Evolutionary conservation across 768 basidiomycete genomes (phyloP), one percentile per base, ranked within the genome.

Genomic region (Dictyophora rubrovolvata): DNA sequence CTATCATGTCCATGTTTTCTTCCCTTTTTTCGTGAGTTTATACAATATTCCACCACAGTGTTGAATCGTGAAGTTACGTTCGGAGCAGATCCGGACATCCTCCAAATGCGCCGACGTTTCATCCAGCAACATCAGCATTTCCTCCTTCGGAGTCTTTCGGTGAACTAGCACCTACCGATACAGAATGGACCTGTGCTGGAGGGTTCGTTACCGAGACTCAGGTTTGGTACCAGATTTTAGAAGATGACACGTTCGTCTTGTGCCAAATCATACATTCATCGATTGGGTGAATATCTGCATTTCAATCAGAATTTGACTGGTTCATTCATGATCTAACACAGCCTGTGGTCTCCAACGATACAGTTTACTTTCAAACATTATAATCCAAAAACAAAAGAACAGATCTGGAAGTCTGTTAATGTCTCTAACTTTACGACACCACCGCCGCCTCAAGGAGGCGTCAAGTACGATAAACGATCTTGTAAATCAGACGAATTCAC

Each of bases 151-250:
- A 89, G 64, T 71, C 86, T 51, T 84, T 82, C 62, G 91, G 90
- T n/a, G 80, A 84, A 64, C 83, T 95, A 58, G 81, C 82, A 63
- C 73, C 79, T 18, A 79, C 78, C 65, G 93, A 95, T 70, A 80
- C 81, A 34, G 85, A 89, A 68, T 95, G 92, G 93, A 68, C 81
- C 33, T 92, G 89, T 70, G 72, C 64, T 49, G 77, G 83, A 53
- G 92, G 94, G 1, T 95, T 98, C 69, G 79, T 82, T 22, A 87
- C 93, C 0, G 96, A 98, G 71, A 96, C 95, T 0, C 92, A 96
- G 69, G 78, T 70, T 0, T 98, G 86, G 74, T 99, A 99, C 71
- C 75, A 85, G 49, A 78, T 87, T 65, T 76, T 88, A 8, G 82
- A 84, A 36, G 89, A 94, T 74, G 94, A 93, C 5, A 80, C 79